Evolutionary conservation across 495 filamentous ascomycete genomes (phyloP).

Genomic region (Hypoxylon perforatum): DNA sequence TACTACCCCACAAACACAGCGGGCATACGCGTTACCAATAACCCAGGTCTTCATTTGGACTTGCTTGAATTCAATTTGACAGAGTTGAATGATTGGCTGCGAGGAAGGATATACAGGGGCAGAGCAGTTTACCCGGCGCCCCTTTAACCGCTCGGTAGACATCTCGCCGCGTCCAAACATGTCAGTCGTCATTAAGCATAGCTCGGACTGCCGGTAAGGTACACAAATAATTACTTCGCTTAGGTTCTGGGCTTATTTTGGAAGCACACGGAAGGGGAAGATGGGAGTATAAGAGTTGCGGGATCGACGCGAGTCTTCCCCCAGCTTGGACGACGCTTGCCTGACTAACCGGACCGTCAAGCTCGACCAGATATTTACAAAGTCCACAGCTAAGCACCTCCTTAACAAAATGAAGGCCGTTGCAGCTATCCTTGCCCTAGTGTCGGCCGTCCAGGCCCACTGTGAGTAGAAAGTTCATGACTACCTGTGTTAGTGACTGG

Average conservation of each 20-base stretch:
- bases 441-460: slow-evolving; percentile 43
- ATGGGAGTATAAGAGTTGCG: slow-evolving; percentile 11
- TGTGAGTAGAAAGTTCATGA: slow-evolving; percentile 26
- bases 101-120: slow-evolving; percentile 7
- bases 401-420: slow-evolving; percentile 38
- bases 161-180: slow-evolving; percentile 34
- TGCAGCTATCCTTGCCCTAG: slow-evolving; percentile 35
- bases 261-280: slow-evolving; percentile 8
- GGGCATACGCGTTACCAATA: slow-evolving; percentile 5
- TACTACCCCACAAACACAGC: slow-evolving; percentile 13
- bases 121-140: slow-evolving; percentile 27
- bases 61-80: slow-evolving; percentile 10
- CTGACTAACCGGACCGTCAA: neutral
- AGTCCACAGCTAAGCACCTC: neutral
- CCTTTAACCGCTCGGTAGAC: slow-evolving; percentile 42
- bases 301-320: neutral
- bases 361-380: neutral
- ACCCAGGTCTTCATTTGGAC: slow-evolving; percentile 3
- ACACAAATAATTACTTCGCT: slow-evolving; percentile 21
- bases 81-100: slow-evolving; percentile 15
- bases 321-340: slow-evolving; percentile 3
- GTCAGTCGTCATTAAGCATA: slow-evolving; percentile 33
- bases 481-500: too few species aligned
- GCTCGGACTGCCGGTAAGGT: slow-evolving; percentile 10
- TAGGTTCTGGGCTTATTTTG: slow-evolving; percentile 12